phyloP scores from a whole-genome alignment of 2,329 filamentous ascomycete species.

The Scedosporium minutisporum region DNA sequence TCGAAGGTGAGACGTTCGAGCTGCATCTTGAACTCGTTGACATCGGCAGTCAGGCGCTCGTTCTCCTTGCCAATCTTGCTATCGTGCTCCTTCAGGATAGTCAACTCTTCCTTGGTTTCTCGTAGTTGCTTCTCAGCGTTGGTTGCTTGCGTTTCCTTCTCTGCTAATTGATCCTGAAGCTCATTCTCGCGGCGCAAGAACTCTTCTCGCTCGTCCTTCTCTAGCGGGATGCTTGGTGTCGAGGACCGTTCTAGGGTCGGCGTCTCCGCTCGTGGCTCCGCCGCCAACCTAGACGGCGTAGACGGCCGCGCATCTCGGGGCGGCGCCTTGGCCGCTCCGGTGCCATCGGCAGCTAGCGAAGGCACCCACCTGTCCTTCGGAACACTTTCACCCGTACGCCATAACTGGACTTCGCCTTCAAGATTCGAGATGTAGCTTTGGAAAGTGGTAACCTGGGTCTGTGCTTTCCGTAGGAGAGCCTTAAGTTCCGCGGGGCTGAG shows the following conservation, averaged over 20 bases:
- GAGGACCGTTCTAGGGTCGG: constrained; percentile 66
- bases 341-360: constrained; percentile 43
- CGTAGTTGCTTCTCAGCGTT: constrained; percentile 70
- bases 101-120: constrained; percentile 78
- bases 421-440: constrained; percentile 76
- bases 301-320: constrained; percentile 39
- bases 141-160: constrained; percentile 76
- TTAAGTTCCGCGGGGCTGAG: constrained; percentile 94
- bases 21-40: constrained; percentile 94
- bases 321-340: constrained; percentile 21
- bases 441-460: constrained; percentile 80
- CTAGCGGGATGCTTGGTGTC: constrained; percentile 78
- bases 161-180: constrained; percentile 88
- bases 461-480: constrained; percentile 81
- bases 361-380: constrained; percentile 83
- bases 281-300: constrained; percentile 36
- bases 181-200: constrained; percentile 94
- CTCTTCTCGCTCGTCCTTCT: constrained; percentile 95
- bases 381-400: constrained; percentile 81
- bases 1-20: constrained; percentile 92
- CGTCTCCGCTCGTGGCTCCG: constrained; percentile 54
- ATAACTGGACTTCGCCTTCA: constrained; percentile 75
- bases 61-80: constrained; percentile 79
- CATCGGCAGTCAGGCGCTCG: constrained; percentile 72
- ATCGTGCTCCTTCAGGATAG: constrained; percentile 77